These are phyloP conservation scores for Gossypium rotundifolium DNA, from an alignment of 345 rosid genomes.

Conservation along the genomic window DNA sequence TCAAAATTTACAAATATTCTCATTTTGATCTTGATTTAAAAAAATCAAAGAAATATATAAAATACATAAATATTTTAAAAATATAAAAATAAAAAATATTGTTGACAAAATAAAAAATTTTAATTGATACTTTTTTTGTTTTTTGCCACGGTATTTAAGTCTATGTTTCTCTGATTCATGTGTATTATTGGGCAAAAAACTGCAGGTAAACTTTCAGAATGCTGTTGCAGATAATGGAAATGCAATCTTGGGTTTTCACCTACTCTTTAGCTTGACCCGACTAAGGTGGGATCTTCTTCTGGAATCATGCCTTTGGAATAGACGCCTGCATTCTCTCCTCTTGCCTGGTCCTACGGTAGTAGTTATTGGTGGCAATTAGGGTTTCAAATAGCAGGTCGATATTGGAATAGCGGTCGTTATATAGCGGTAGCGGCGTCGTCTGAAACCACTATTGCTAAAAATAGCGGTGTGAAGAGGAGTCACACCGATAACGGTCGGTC, in stretches of 20 bases:
- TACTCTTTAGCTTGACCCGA: constrained; percentile 54
- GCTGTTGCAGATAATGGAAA: constrained; percentile 38
- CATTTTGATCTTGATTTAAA: too few species aligned
- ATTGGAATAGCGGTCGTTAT: too few species aligned
- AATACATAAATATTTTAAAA: too few species aligned
- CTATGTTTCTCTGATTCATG: background rate
- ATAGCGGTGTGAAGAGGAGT: too few species aligned
- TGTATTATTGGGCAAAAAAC: background rate
- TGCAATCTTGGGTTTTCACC: constrained; percentile 33
- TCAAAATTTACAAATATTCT: too few species aligned
- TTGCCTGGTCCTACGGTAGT: constrained; percentile 40
- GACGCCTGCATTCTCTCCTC: constrained; percentile 57
- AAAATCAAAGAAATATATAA: too few species aligned
- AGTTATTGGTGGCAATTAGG: constrained; percentile 23
- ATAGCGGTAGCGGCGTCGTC: too few species aligned
- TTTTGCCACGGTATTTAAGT: background rate
- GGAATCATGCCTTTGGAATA: constrained; percentile 71
- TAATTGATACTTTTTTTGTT: background rate
- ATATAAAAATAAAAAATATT: too few species aligned
- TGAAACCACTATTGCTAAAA: too few species aligned
- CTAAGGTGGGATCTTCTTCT: constrained; percentile 76
- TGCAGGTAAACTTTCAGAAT: constrained; percentile 39
- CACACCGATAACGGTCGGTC: too few species aligned
- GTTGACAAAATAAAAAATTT: too few species aligned
- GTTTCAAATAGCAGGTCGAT: too few species aligned